phyloP scores from a whole-genome alignment of 2,329 filamentous ascomycete species.

The Dactylellina parvicollis region DNA sequence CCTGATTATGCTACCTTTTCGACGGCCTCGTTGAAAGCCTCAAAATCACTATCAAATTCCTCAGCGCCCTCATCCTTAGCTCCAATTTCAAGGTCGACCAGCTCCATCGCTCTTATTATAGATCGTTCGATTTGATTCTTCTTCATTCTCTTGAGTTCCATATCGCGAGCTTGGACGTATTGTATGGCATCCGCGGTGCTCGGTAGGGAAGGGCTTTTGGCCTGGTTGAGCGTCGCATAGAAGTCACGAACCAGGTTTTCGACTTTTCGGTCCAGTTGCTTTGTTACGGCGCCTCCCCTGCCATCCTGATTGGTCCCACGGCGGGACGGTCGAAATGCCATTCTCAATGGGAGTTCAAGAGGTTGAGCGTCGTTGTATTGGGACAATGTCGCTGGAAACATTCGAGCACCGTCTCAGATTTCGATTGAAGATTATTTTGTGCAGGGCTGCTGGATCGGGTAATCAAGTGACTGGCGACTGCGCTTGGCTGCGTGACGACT shows the following conservation, averaged over 20 bases:
- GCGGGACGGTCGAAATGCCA: constrained; percentile 44
- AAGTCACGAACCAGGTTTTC: constrained; percentile 55
- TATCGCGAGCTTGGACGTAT: constrained; percentile 68
- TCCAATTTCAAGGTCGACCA: constrained; percentile 40
- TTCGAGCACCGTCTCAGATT: too few relatives aligned
- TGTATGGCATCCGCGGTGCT: constrained; percentile 74
- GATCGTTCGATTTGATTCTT: constrained; percentile 80
- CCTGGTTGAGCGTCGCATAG: constrained; percentile 9
- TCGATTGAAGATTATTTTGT: too few relatives aligned
- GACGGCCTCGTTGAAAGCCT: constrained; percentile 64
- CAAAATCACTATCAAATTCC: constrained; percentile 63
- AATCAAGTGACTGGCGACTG: neutral
- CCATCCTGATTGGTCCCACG: constrained; percentile 16
- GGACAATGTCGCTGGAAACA: neutral
- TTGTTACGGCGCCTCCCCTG: constrained; percentile 34
- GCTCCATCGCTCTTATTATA: constrained; percentile 43
- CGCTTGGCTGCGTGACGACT: constrained; percentile 49
- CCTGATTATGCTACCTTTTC: constrained; percentile 65
- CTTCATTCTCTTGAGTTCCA: constrained; percentile 75
- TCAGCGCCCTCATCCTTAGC: constrained; percentile 53
- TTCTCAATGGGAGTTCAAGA: neutral
- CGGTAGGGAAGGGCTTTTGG: constrained; percentile 12
- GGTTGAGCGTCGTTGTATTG: neutral
- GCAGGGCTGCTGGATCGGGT: neutral
- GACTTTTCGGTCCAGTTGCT: constrained; percentile 56